Evolutionary conservation across 148 eudicot genomes (phyloP).

Genomic region (Hydrangea macrophylla): DNA sequence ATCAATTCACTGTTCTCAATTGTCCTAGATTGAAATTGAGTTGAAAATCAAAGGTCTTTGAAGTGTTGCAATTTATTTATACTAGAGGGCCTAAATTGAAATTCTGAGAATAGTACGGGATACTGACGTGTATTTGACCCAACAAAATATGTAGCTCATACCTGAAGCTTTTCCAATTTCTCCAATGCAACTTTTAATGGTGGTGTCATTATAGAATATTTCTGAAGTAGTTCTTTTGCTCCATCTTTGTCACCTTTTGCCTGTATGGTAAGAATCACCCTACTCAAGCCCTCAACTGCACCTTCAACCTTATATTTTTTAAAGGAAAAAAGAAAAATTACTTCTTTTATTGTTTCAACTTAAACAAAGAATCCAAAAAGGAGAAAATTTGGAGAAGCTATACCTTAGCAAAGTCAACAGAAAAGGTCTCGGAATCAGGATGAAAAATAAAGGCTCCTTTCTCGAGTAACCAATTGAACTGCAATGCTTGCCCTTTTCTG

Average conservation of each 20-base stretch:
- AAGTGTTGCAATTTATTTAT: too few species aligned
- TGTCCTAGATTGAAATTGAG: too few species aligned
- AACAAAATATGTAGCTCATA: constrained; percentile 15
- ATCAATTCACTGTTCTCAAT: too few species aligned
- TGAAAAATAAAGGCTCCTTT: constrained; percentile 81
- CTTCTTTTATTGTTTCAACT: background rate
- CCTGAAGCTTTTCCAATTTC: constrained; percentile 73
- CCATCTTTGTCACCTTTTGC: constrained; percentile 81
- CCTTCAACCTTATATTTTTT: constrained; percentile 62
- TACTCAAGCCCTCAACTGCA: constrained; percentile 79
- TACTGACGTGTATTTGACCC: too few species aligned
- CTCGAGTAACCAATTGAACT: constrained; percentile 89
- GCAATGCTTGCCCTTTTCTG: constrained; percentile 98
- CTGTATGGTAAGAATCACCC: constrained; percentile 88
- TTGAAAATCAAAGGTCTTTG: too few species aligned
- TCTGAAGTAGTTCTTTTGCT: constrained; percentile 54
- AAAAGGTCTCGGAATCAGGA: constrained; percentile 72
- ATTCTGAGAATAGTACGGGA: too few species aligned
- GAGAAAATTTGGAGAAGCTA: constrained; percentile 1
- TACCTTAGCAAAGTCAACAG: constrained; percentile 87
- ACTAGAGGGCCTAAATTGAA: too few species aligned
- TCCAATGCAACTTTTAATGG: constrained; percentile 69
- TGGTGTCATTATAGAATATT: constrained; percentile 54
- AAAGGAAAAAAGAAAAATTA: constrained; percentile 6
- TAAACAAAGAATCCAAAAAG: background rate